These are phyloP conservation scores for Cutaneotrichosporon curvatum DNA, from an alignment of 1,284 basidiomycete species.

Conservation along the genomic window DNA sequence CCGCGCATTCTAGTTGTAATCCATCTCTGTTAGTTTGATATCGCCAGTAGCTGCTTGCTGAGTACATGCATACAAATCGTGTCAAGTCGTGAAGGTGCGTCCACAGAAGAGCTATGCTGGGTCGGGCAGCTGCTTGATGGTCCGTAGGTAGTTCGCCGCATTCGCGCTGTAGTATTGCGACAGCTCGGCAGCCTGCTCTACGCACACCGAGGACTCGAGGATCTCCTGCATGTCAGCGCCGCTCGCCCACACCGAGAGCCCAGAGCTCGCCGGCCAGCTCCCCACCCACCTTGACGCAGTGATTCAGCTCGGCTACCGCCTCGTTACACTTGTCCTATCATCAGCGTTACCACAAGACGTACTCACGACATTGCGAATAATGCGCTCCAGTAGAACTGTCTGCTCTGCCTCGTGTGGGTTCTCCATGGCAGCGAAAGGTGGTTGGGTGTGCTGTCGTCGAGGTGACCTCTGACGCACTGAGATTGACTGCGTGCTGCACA, in stretches of 20 bases:
- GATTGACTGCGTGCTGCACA: too few relatives aligned
- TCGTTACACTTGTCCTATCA: conserved; percentile 45
- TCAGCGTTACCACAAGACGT: conserved; percentile 4
- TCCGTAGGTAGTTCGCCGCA: conserved; percentile 75
- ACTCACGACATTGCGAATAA: conserved; percentile 78
- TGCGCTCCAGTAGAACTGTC: conserved; percentile 77
- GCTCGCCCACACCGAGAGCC: not conserved
- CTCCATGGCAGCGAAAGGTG: conserved; percentile 55
- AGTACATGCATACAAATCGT: not conserved
- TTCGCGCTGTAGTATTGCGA: conserved; percentile 74
- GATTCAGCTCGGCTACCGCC: conserved; percentile 44
- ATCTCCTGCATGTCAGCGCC: conserved; percentile 26
- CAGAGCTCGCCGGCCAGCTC: not conserved
- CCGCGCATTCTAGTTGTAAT: too few relatives aligned
- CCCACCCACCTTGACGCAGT: conserved; percentile 36
- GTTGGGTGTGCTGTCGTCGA: conserved; percentile 2
- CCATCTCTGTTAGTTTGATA: too few relatives aligned
- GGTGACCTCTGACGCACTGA: too few relatives aligned
- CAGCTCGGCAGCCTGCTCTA: conserved; percentile 68
- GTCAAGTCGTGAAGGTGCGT: not conserved
- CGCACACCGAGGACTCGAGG: conserved; percentile 35
- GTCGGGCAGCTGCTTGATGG: conserved; percentile 44
- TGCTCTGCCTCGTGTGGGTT: conserved; percentile 87
- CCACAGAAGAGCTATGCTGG: conserved; percentile 15
- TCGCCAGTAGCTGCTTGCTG: too few relatives aligned